Evolutionary conservation across 495 filamentous ascomycete species (phyloP).

Genomic region (Neurospora tetraspora): DNA sequence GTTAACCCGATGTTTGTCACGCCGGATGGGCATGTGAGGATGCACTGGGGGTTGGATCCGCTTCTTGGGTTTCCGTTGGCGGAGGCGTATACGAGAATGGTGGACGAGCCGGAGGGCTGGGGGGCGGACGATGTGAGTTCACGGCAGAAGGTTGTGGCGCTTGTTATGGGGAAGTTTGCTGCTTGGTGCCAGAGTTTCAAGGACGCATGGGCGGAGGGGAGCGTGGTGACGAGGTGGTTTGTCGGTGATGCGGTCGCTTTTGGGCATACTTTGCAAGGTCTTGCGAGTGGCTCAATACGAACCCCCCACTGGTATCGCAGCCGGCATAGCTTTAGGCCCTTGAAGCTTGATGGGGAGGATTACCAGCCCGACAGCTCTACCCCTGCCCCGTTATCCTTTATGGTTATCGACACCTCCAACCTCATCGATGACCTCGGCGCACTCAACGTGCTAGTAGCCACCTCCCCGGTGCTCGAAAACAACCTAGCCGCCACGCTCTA

Average conservation of each 20-base stretch:
- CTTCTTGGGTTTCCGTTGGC: conserved; percentile 22
- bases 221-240: conserved; percentile 8
- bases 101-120: background rate
- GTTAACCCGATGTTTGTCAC: conserved; percentile 15
- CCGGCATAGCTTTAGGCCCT: background rate
- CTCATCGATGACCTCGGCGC: conserved; percentile 10
- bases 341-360: conserved; percentile 8
- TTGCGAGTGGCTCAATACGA: background rate
- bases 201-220: background rate
- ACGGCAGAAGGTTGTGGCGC: background rate
- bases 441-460: conserved; percentile 16
- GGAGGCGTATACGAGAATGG: conserved; percentile 7
- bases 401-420: conserved; percentile 20
- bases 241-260: conserved; percentile 17
- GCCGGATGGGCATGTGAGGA: background rate
- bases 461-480: conserved; percentile 12
- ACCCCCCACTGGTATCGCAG: background rate
- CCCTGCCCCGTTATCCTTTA: conserved; percentile 16
- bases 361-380: conserved; percentile 2
- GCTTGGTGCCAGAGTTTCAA: conserved; percentile 16
- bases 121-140: background rate
- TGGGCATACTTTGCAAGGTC: conserved; percentile 10
- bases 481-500: conserved; percentile 15
- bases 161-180: conserved; percentile 11
- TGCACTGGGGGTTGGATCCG: conserved; percentile 19